phyloP scores from a whole-genome alignment of 2,329 filamentous ascomycete species.

The Aureobasidium sp. region DNA sequence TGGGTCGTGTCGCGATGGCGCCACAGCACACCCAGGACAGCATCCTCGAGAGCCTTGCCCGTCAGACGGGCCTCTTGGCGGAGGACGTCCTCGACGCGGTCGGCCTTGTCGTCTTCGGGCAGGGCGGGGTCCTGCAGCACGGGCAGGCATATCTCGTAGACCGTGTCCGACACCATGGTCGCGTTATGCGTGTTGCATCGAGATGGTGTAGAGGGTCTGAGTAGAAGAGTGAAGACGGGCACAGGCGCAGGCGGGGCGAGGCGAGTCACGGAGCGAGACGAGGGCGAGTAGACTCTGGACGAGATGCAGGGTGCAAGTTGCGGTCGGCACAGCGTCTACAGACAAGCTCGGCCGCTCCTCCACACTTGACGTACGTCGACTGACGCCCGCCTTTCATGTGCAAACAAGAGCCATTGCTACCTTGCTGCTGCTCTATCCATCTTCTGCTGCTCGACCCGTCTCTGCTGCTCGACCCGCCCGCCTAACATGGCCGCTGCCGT shows the following conservation, averaged over 20 bases:
- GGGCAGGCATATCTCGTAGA: conserved; percentile 85
- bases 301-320: neutral
- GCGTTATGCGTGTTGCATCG: conserved; percentile 6
- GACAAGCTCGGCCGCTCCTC: neutral
- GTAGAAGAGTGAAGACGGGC: neutral
- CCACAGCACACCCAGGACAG: conserved; percentile 86
- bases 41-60: conserved; percentile 77
- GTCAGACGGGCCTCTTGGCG: conserved; percentile 62
- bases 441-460: too few relatives aligned
- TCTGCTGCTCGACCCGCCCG: neutral
- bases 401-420: neutral
- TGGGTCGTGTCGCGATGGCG: conserved; percentile 59
- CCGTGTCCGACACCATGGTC: conserved; percentile 84
- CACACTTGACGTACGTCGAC: neutral
- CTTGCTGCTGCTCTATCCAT: too few relatives aligned
- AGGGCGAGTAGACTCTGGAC: neutral
- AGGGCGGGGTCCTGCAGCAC: conserved; percentile 74
- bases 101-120: conserved; percentile 92
- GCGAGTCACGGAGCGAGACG: neutral
- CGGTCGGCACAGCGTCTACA: neutral
- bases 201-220: neutral
- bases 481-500: conserved; percentile 15
- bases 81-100: conserved; percentile 80
- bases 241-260: neutral
- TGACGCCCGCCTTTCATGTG: neutral